Evolutionary conservation across 1,139 yeast genomes (phyloP), one percentile per base, ranked within the genome.

Genomic region (Casaregolazyma suthepensis): DNA sequence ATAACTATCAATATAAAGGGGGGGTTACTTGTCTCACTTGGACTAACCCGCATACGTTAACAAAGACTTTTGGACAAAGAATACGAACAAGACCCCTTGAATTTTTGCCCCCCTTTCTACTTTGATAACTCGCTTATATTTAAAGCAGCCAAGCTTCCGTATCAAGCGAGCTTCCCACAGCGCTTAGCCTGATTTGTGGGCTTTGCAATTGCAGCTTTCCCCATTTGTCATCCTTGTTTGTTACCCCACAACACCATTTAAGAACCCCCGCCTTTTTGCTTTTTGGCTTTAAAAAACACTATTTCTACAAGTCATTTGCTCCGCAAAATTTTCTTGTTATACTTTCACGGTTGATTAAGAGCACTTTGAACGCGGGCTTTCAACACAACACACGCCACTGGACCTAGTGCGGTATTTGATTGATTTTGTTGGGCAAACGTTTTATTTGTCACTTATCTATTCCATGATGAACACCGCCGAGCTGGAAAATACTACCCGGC

Each of bases 401-500:
- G 26, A 22, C 26, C 6, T 22, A 22, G 4, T 22, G 26, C 26
- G 26, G 17, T 35, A n/a, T 35, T n/a, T 35, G 17, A 35, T 15
- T 13, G 17, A n/a, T 35, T 4, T 35, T 35, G 40, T 35, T 35
- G 40, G 31, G 31, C 2, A 26, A 26, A 3, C 10, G 2, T 26
- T 26, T 26, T 26, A 7, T 7, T 26, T 26, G 31, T 26, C 12
- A 26, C 31, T 35, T 35, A 13, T 9, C 17, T 15, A 35, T 35
- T 35, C 17, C 2, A 35, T 15, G 17, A 46, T 38, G 44, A 37
- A 29, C 20, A 10, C 15, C n/a, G 35, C 43, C 13, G 50, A 46
- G 13, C 31, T 51, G 18, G 53, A 51, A 42, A 35, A n/a, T n/a
- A 40, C 52, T 12, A 37, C 52, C 15, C 45, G 45, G 23, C 56